A percentile compares a stretch with the other conserved stretches of the same genome.
phyloP scores from a whole-genome alignment of 441 rosid genomes.

The Bocquillonia castaneifolia region DNA sequence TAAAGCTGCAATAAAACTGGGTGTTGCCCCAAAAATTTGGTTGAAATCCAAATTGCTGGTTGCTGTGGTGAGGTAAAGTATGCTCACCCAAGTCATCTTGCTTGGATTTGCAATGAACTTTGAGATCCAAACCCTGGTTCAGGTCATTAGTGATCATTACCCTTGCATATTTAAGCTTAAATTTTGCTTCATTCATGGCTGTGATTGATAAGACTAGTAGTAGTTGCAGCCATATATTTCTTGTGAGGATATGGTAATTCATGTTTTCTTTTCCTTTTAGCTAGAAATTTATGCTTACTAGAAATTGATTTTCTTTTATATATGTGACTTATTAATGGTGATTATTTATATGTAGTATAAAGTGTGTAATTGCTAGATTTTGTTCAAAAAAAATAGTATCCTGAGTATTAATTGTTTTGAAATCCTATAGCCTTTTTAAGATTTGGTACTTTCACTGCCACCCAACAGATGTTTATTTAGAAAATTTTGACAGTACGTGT shows the following conservation, averaged over 20 bases:
- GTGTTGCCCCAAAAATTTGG: constrained; percentile 2
- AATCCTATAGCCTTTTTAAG: too few species aligned
- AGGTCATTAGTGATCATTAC: constrained; percentile 10
- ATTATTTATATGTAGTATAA: not conserved
- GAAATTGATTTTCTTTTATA: not conserved
- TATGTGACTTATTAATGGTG: not conserved
- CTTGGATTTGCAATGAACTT: constrained; percentile 3
- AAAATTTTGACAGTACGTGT: too few species aligned
- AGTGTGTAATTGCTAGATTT: not conserved
- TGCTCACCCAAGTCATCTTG: not conserved
- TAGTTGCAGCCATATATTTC: not conserved
- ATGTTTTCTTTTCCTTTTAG: not conserved
- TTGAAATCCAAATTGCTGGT: not conserved
- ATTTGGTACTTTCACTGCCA: too few species aligned
- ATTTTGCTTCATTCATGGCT: not conserved
- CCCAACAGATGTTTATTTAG: too few species aligned
- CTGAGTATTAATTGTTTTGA: too few species aligned
- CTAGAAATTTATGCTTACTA: not conserved
- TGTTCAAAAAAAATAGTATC: not conserved
- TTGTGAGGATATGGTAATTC: not conserved
- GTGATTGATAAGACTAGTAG: not conserved
- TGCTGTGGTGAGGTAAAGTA: not conserved
- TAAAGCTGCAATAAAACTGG: not conserved
- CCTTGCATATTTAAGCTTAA: not conserved
- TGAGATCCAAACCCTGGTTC: not conserved